phyloP scores from a whole-genome alignment of 73 alveolate genomes.

The Breviolum minutum region DNA sequence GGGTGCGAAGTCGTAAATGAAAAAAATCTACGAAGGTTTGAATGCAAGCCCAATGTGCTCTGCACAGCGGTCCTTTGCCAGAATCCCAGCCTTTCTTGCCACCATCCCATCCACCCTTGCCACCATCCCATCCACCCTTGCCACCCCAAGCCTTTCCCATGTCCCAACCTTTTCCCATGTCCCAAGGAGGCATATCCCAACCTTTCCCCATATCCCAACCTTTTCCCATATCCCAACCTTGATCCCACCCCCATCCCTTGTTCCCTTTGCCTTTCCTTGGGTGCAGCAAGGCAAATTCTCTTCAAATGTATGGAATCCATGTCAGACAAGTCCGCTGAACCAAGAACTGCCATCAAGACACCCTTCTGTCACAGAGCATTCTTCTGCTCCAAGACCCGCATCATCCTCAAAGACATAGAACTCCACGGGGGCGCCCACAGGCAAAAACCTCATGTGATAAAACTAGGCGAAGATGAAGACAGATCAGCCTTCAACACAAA shows the following conservation, averaged over 20 bases:
- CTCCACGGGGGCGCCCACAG: constrained; percentile 71
- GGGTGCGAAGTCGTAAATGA: neutral
- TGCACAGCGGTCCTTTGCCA: constrained; percentile 66
- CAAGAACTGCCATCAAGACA: neutral
- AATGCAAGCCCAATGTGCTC: too few relatives aligned
- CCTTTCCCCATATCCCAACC: constrained; percentile 87
- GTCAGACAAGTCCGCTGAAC: neutral
- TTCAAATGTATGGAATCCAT: neutral
- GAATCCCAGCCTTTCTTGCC: constrained; percentile 94
- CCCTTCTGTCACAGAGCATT: constrained; percentile 66
- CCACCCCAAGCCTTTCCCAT: constrained; percentile 57
- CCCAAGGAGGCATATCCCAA: constrained; percentile 85
- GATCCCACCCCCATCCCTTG: constrained; percentile 93
- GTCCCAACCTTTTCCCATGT: constrained; percentile 43
- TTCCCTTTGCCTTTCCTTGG: constrained; percentile 88
- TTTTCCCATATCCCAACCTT: constrained; percentile 75
- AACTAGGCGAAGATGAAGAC: neutral
- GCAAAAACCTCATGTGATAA: constrained; percentile 24
- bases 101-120: constrained; percentile 62
- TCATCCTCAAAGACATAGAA: constrained; percentile 89
- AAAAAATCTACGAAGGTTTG: too few relatives aligned
- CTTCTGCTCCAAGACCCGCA: constrained; percentile 94
- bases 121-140: constrained; percentile 47
- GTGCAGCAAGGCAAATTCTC: neutral
- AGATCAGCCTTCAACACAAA: neutral